Percentiles rank a stretch among this genome's conserved stretches.
Evolutionary conservation across 2,329 filamentous ascomycete species (phyloP).

Genomic region (Ceratocystis albifundus): DNA sequence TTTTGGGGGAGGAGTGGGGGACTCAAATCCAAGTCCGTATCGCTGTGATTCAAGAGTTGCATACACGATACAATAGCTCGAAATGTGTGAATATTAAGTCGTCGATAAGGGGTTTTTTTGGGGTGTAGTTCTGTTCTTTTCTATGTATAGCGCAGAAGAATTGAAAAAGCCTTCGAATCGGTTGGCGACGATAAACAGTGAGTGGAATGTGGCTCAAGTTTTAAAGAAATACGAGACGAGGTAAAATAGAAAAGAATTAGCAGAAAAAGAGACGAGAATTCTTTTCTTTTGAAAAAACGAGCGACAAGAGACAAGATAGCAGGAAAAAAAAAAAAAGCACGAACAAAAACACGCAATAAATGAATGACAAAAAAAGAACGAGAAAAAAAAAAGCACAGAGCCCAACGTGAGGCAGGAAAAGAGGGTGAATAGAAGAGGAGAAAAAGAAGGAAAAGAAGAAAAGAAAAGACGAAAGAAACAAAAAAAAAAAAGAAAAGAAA

Average conservation of each 20-base stretch:
- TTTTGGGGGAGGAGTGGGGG: no score
- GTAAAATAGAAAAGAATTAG: not conserved
- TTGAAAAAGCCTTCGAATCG: not conserved
- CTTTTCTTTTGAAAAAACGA: conserved; percentile 2
- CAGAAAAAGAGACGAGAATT: not conserved
- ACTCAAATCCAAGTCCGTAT: not conserved
- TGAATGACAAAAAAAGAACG: conserved; percentile 9
- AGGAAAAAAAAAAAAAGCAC: conserved; percentile 13
- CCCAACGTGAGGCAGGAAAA: conserved; percentile 2
- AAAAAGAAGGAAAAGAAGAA: not conserved
- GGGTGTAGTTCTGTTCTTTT: not conserved
- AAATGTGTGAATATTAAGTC: not conserved
- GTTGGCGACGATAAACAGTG: not conserved
- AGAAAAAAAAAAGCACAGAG: conserved; percentile 5
- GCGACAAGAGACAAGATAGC: conserved; percentile 5
- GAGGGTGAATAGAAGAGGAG: not conserved
- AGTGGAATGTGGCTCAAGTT: not conserved
- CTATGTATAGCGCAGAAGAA: not conserved
- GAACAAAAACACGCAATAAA: conserved; percentile 14
- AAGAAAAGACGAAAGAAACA: conserved; percentile 3
- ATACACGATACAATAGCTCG: not conserved
- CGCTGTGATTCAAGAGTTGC: not conserved
- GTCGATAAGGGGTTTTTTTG: not conserved
- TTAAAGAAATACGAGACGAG: not conserved
- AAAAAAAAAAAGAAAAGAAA: conserved; percentile 2